A percentile compares a stretch with the other conserved stretches of the same genome.
These are phyloP conservation scores for Ustilago nuda DNA, from an alignment of 1,284 basidiomycete genomes.

Conservation along the genomic window DNA sequence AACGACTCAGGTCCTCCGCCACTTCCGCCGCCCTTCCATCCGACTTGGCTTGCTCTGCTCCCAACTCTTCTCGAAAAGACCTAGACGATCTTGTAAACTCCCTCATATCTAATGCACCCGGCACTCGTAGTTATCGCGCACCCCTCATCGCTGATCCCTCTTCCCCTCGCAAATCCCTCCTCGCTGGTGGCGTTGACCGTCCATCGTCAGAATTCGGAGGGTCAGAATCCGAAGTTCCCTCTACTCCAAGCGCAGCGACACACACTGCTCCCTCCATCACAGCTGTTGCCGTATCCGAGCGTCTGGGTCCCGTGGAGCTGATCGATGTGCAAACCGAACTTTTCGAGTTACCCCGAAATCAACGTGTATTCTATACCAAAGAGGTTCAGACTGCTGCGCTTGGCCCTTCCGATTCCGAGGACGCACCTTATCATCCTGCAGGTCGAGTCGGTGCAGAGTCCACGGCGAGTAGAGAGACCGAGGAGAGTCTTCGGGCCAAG, in stretches of 20 bases:
- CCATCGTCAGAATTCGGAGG: conserved; percentile 48
- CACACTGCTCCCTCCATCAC: conserved; percentile 19
- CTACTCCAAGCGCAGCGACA: conserved; percentile 22
- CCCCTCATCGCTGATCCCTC: conserved; percentile 21
- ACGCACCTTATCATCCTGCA: conserved; percentile 76
- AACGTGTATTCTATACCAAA: conserved; percentile 92
- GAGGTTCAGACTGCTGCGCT: conserved; percentile 76
- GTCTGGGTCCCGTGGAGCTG: conserved; percentile 75
- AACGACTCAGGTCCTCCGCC: conserved; percentile 38
- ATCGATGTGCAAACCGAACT: conserved; percentile 82
- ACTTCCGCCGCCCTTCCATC: conserved; percentile 17
- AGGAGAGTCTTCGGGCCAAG: conserved; percentile 35
- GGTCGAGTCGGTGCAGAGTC: conserved; percentile 60
- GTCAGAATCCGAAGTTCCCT: conserved; percentile 39
- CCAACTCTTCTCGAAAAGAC: conserved; percentile 50
- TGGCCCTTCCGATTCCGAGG: conserved; percentile 72
- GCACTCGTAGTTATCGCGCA: conserved; percentile 21
- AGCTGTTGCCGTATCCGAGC: neutral
- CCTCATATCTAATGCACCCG: conserved; percentile 36
- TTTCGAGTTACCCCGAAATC: conserved; percentile 85
- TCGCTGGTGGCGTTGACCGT: conserved; percentile 16
- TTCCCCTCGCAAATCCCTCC: conserved; percentile 34
- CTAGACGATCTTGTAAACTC: conserved; percentile 65
- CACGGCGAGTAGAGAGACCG: conserved; percentile 18
- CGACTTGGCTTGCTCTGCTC: conserved; percentile 7